These are phyloP conservation scores for Diaporthe humulicola DNA, from an alignment of 2,329 filamentous ascomycete species.

Conservation along the genomic window DNA sequence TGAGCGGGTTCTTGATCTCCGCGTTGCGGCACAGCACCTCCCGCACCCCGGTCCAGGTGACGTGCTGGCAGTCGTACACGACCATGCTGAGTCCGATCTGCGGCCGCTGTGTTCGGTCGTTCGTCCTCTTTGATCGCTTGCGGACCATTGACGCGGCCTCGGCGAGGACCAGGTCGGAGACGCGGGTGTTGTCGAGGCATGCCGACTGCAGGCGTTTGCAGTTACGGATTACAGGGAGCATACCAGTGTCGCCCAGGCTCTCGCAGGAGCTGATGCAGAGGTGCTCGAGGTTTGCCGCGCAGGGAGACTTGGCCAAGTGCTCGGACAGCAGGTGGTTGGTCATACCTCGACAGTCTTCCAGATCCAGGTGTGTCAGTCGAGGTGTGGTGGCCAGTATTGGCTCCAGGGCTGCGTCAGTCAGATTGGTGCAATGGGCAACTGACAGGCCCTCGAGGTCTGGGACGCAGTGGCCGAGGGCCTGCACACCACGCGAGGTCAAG, in stretches of 20 bases:
- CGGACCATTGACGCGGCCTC: constrained; percentile 88
- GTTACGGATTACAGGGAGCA: constrained; percentile 84
- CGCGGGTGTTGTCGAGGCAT: constrained; percentile 93
- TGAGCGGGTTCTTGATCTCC: constrained; percentile 70
- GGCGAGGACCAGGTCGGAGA: constrained; percentile 86
- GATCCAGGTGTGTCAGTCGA: constrained; percentile 84
- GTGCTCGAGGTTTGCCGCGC: constrained; percentile 79
- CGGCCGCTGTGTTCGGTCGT: constrained; percentile 57
- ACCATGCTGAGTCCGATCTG: constrained; percentile 79
- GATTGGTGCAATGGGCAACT: constrained; percentile 79
- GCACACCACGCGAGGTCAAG: constrained; percentile 81
- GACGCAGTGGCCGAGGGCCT: constrained; percentile 78
- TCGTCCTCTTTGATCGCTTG: constrained; percentile 66
- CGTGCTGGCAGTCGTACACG: constrained; percentile 90
- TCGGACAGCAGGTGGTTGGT: constrained; percentile 81
- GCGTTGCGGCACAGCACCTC: constrained; percentile 90
- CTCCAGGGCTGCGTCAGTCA: constrained; percentile 81
- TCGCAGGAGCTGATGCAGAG: constrained; percentile 94
- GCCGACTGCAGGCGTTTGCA: constrained; percentile 78
- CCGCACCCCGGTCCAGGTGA: constrained; percentile 92
- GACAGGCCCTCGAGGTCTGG: constrained; percentile 87
- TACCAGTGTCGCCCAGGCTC: constrained; percentile 83
- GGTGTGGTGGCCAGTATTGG: constrained; percentile 82
- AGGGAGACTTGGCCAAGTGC: constrained; percentile 82
- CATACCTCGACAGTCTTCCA: constrained; percentile 86